phyloP scores from a whole-genome alignment of 768 basidiomycete species.

The Rhizopogon vinicolor region DNA sequence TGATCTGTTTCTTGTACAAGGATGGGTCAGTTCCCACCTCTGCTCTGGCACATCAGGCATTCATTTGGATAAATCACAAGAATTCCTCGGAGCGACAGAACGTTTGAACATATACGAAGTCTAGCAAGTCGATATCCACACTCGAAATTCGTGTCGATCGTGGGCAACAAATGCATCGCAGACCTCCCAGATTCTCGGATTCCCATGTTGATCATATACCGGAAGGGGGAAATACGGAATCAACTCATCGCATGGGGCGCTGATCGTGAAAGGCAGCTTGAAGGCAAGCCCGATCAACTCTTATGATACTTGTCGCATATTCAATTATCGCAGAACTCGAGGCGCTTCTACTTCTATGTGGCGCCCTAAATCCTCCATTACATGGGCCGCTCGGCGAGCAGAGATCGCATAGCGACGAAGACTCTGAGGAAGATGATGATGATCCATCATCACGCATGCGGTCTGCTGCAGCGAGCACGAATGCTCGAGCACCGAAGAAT shows the following conservation, averaged over 20 bases:
- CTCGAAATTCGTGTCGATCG: constrained; percentile 94
- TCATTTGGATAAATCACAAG: constrained; percentile 35
- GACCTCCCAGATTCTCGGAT: constrained; percentile 88
- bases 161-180: constrained; percentile 93
- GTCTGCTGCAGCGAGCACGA: constrained; percentile 55
- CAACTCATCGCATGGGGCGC: constrained; percentile 85
- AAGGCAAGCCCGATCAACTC: constrained; percentile 48
- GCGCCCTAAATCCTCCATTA: constrained; percentile 58
- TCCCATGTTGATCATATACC: constrained; percentile 91
- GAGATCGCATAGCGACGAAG: constrained; percentile 32
- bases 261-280: constrained; percentile 66
- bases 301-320: not conserved
- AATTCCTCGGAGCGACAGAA: constrained; percentile 73
- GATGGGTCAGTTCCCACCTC: constrained; percentile 63
- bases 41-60: not conserved
- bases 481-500: constrained; percentile 48
- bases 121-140: constrained; percentile 83
- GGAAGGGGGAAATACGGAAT: constrained; percentile 84
- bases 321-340: constrained; percentile 55
- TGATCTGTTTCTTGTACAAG: constrained; percentile 93
- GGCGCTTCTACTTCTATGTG: constrained; percentile 58
- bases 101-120: constrained; percentile 61
- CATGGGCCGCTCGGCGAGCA: constrained; percentile 27
- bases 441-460: constrained; percentile 46
- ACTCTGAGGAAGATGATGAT: constrained; percentile 43